A percentile compares a stretch with the other conserved stretches of the same genome.
Evolutionary conservation across 805 yeast species (phyloP).

Genomic region (Cyberlindnera subsufficiens): DNA sequence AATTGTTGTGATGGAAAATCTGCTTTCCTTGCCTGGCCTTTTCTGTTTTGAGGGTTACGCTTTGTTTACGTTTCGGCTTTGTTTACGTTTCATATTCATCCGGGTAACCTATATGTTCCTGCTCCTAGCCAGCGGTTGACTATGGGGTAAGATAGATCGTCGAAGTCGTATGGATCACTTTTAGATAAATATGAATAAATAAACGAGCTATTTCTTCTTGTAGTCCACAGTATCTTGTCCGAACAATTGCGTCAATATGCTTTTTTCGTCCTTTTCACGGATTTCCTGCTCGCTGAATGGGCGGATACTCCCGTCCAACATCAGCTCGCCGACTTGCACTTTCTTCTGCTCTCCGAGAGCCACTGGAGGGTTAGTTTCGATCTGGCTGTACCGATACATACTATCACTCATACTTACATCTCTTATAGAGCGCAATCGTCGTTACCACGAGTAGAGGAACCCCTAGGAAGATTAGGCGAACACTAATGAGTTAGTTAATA

Average conservation of each 20-base stretch:
- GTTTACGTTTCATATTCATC: neutral
- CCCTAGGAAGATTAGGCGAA: constrained; percentile 19
- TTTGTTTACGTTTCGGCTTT: constrained; percentile 1
- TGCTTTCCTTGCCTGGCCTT: no score
- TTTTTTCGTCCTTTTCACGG: constrained; percentile 15
- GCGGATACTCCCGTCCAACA: constrained; percentile 21
- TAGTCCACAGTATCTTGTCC: constrained; percentile 23
- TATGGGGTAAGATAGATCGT: neutral
- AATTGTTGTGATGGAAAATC: neutral
- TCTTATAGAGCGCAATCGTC: constrained; percentile 14
- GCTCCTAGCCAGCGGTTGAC: neutral
- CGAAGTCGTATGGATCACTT: neutral
- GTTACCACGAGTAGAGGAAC: constrained; percentile 18
- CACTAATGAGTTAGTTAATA: constrained; percentile 2
- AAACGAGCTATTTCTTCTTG: constrained; percentile 3
- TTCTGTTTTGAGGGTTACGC: neutral
- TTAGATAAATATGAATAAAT: neutral
- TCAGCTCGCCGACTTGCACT: constrained; percentile 21
- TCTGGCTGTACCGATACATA: no score
- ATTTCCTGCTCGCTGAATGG: constrained; percentile 17
- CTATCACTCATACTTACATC: constrained; percentile 9
- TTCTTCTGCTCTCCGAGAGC: constrained; percentile 17
- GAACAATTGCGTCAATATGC: constrained; percentile 16
- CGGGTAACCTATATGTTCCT: neutral
- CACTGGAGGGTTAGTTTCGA: constrained; percentile 6